Base-by-base conservation (phyloP, 176 grass and related monocot species). In the Avena sativa region DNA sequence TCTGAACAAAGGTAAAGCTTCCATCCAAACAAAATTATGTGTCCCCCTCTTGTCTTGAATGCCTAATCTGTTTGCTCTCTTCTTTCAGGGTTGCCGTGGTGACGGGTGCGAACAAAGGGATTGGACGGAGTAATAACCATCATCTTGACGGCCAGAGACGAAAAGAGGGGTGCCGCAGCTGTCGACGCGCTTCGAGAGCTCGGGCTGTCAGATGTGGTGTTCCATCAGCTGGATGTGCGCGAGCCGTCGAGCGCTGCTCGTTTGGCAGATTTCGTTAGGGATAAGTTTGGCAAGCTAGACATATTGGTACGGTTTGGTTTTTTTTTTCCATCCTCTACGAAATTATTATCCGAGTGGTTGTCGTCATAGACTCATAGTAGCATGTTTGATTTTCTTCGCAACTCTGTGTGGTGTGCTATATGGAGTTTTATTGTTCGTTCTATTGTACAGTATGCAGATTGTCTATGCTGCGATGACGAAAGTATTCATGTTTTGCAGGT, bases 51-150 rank as follows among this genome's bases (percentile, higher is more conserved):
- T 20, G 15, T 56, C 14, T 34, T n/a, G 15, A 50, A 15, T 52
- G 21, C 6, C 47, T 9, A 40, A 40, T 12, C 14, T 8, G 19
- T 44, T 51, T 51, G 19, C 60, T 44, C 44, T 53, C 30, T 26
- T 20, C 19, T 14, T 74, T 9, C 82, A 91, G 89, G 71, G 83
- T 94, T 50, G 89, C 87, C 9, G 30, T 94, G 51, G 92, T 94
- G 13, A 92, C 92, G 2, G 92, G 92, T 5, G 89, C 28, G 4
- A 91, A 87, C n/a, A 91, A 80, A 81, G 92, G 92, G 4, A 72
- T 94, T 9, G 90, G 87, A 13, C 13, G 87, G 87, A n/a, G 49
- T 87, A n/a, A 86, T 28, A n/a, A n/a, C n/a, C 19, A 84, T 92
- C 5, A 16, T 94, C 34, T 8, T 94, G 20, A 94, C 92, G 2